Conservation (phyloP, 495 filamentous ascomycete genomes). For the Daldinia loculata region DNA sequence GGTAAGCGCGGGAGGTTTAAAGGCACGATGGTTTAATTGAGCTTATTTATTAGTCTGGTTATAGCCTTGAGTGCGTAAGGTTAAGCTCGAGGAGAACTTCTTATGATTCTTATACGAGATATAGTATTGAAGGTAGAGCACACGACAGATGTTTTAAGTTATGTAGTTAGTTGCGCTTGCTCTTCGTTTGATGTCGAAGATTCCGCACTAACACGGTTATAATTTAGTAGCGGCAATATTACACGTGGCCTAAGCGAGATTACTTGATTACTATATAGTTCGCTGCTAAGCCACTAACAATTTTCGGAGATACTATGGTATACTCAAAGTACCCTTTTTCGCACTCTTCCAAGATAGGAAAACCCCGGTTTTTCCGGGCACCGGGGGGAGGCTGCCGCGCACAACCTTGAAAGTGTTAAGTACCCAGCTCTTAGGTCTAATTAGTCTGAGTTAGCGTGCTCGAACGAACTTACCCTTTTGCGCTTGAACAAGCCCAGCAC, state of each 20-base stretch:
- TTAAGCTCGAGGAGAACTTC: not conserved
- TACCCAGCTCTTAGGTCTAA: conserved; percentile 4
- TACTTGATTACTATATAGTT: not conserved
- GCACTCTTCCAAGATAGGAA: conserved; percentile 1
- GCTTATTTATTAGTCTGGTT: not conserved
- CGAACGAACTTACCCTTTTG: conserved; percentile 1
- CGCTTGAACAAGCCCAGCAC: not conserved
- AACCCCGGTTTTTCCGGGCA: conserved; percentile 30
- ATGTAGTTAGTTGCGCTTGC: too few species aligned
- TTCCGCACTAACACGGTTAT: conserved; percentile 12
- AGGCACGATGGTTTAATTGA: not conserved
- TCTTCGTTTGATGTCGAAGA: conserved; percentile 7
- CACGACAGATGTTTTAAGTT: not conserved
- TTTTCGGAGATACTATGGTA: conserved; percentile 5
- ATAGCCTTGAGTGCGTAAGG: not conserved
- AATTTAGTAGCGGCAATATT: conserved; percentile 3
- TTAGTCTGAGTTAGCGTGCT: conserved; percentile 20
- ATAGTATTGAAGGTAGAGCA: too few species aligned
- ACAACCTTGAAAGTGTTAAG: conserved; percentile 21
- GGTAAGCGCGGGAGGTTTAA: not conserved
- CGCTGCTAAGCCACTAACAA: conserved; percentile 32
- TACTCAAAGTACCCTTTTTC: not conserved
- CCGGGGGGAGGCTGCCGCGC: conserved; percentile 15
- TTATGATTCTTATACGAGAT: too few species aligned
- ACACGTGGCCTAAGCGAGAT: conserved; percentile 7